Conservation (phyloP, 495 filamentous ascomycete species). For the Penicillium atrosanguineum region DNA sequence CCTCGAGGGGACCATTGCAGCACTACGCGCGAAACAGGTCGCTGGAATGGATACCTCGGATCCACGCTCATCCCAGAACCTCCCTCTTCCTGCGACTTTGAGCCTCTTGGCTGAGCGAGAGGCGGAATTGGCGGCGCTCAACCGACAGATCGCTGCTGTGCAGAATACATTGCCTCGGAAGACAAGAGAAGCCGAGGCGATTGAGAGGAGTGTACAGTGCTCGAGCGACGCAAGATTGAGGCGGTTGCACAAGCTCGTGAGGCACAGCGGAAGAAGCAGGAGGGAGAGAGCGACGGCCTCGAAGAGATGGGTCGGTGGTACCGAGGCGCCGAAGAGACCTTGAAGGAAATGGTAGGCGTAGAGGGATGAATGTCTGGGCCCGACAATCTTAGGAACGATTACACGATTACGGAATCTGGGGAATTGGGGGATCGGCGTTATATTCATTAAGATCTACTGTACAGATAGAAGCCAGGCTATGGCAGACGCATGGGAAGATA, state of each 20-base stretch:
- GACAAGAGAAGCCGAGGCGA: conserved; percentile 65
- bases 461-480: conserved; percentile 2
- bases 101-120: conserved; percentile 53
- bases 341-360: conserved; percentile 65
- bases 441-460: conserved; percentile 6
- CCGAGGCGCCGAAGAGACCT: conserved; percentile 62
- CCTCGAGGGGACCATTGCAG: conserved; percentile 57
- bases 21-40: conserved; percentile 48
- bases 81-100: conserved; percentile 39
- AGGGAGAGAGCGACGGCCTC: conserved; percentile 72
- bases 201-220: conserved; percentile 68
- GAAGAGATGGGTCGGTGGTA: conserved; percentile 85
- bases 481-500: conserved; percentile 2
- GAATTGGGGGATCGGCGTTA: conserved; percentile 25
- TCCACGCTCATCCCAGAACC: conserved; percentile 38
- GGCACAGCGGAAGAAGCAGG: conserved; percentile 73
- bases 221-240: conserved; percentile 70
- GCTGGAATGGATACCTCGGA: conserved; percentile 35
- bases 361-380: conserved; percentile 19
- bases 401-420: conserved; percentile 22
- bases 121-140: conserved; percentile 59
- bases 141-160: conserved; percentile 65
- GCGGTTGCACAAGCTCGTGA: conserved; percentile 71
- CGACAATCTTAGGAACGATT: conserved; percentile 7
- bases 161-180: conserved; percentile 66